Base-by-base conservation (phyloP, 139 green algal species). In the Edaphochlamys debaryana region DNA sequence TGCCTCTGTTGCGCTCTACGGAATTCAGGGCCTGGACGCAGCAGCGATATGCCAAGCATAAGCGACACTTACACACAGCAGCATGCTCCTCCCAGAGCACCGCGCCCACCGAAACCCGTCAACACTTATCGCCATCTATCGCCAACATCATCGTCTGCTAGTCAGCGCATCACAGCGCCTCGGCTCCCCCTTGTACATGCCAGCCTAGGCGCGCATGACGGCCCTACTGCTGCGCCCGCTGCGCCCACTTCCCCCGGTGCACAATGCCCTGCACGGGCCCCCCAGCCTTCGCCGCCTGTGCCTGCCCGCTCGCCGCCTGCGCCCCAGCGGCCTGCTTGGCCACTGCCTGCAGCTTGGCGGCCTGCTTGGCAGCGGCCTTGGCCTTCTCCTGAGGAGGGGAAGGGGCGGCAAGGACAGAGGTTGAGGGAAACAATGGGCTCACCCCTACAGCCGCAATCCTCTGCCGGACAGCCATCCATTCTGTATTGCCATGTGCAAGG, bases 231-330 rank as follows among this genome's bases (percentile, higher is more conserved):
- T 79, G 64, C 23, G n/a, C 32, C 56, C 67, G 32, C 50, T 77
- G 67, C 1, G 56, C 42, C 79, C 79, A 84, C 36, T 84, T 84
- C 7, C 79, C 79, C 8, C 79, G n/a, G 50, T 84, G 79, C 20
- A 84, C 77, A 4, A 84, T 67, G 8, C 79, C 79, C 50, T 76
- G 67, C 79, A 84, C 79, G 22, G 67, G 67, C 40, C 30, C 41
- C 30, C 11, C 48, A 3, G 60, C 25, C 25, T 62, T 20, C 6
- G 36, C 20, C 56, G 19, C 56, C 25, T 23, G 2, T 25, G 19
- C 2, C 23, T 27, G 20, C 23, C 25, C 56, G 23, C 25, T 25
- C 25, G 56, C 56, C 17, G n/a, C 41, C 76, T 82, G 64, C 4
- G 34, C 36, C 29, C 23, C 63, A 23, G 37, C 25, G 8, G 56